A percentile compares a stretch with the other conserved stretches of the same genome.
These are phyloP conservation scores for Datisca glomerata DNA, from an alignment of 306 rosid species.

Conservation along the genomic window DNA sequence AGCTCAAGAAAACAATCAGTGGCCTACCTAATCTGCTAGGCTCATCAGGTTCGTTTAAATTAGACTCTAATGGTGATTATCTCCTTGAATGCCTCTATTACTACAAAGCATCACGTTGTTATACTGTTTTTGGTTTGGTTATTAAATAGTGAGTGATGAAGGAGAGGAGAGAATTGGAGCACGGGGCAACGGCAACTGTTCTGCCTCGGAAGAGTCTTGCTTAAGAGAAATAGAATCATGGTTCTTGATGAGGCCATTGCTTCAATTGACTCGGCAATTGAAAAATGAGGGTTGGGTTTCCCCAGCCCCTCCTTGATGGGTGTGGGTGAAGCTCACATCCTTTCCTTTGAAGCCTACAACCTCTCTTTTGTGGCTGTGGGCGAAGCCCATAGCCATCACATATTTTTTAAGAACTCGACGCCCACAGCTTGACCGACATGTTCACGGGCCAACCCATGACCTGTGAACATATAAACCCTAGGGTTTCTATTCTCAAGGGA, in stretches of 20 bases:
- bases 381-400: no score
- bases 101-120: neutral
- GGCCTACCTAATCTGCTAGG: conserved; percentile 48
- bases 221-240: conserved; percentile 52
- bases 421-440: no score
- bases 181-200: conserved; percentile 52
- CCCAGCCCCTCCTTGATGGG: no score
- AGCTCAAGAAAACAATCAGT: conserved; percentile 46
- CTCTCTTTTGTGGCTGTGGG: no score
- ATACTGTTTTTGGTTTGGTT: no score
- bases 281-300: no score
- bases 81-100: neutral
- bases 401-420: no score
- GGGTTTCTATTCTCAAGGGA: no score
- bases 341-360: no score
- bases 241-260: conserved; percentile 81
- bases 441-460: no score
- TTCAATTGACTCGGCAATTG: conserved; percentile 59
- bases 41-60: conserved; percentile 56
- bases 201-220: conserved; percentile 64
- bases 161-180: conserved; percentile 67
- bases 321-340: no score
- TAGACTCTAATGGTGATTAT: conserved; percentile 1
- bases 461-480: no score
- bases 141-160: conserved; percentile 45